These are phyloP conservation scores for Cryptococcus hybrid DNA, from an alignment of 1,284 basidiomycete genomes.

Conservation along the genomic window DNA sequence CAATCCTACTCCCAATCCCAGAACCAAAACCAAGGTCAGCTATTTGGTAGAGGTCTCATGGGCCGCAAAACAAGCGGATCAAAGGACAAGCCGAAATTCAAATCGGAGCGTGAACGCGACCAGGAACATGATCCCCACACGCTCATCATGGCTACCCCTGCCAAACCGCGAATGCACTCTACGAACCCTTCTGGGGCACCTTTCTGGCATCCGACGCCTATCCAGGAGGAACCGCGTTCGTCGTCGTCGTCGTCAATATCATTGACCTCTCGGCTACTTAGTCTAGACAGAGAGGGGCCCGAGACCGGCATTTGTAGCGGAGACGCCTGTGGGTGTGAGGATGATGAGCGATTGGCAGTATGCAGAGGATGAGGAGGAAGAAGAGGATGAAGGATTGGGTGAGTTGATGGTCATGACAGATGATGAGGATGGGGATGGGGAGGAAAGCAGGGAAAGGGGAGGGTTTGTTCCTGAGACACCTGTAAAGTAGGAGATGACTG, in stretches of 20 bases:
- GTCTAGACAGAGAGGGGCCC: too few relatives aligned
- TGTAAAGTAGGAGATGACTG: conserved; percentile 7
- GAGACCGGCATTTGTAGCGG: conserved; percentile 20
- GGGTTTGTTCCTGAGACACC: conserved; percentile 30
- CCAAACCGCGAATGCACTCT: conserved; percentile 24
- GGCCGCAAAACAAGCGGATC: conserved; percentile 8
- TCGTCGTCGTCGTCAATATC: not conserved
- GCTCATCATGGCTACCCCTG: conserved; percentile 41
- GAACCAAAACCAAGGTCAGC: conserved; percentile 12
- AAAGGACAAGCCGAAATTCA: not conserved
- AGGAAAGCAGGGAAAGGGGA: not conserved
- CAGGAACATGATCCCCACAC: conserved; percentile 13
- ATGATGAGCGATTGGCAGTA: not conserved
- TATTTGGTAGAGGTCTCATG: conserved; percentile 32
- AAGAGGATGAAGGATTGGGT: conserved; percentile 32
- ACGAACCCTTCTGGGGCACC: too few relatives aligned
- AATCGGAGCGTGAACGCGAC: not conserved
- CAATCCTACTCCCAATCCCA: not conserved
- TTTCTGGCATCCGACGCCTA: conserved; percentile 31
- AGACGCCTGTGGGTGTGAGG: conserved; percentile 21
- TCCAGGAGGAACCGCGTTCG: conserved; percentile 34
- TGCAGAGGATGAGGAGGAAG: conserved; percentile 9
- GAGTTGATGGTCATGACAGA: conserved; percentile 46
- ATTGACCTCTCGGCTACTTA: too few relatives aligned
- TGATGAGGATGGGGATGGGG: conserved; percentile 34